Conservation (phyloP, 202 grass and related monocot genomes). For the Schoenoplectus tabernaemontani region DNA sequence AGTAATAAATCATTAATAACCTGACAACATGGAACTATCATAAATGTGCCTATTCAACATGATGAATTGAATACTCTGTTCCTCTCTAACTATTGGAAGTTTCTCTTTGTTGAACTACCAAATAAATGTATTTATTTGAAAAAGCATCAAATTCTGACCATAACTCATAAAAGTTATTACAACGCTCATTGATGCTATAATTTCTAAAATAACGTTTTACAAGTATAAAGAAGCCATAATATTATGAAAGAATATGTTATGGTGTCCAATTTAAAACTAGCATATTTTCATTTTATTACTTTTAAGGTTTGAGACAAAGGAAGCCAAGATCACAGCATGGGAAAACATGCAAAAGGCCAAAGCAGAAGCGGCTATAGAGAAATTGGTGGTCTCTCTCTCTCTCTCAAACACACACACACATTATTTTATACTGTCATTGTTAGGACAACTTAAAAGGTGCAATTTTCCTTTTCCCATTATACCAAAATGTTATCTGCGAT, state of each 20-base stretch:
- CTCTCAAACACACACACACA: not conserved
- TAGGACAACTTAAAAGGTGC: not conserved
- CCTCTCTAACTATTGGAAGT: not conserved
- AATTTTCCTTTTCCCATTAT: not conserved
- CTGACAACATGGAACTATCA: not conserved
- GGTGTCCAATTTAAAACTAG: not conserved
- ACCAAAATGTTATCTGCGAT: too few species aligned
- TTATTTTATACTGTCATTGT: not conserved
- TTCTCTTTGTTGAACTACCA: not conserved
- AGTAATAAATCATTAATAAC: not conserved
- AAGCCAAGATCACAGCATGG: slow-evolving; percentile 72
- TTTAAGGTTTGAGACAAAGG: slow-evolving; percentile 51
- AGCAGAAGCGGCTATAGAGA: slow-evolving; percentile 72
- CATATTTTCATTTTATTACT: slow-evolving; percentile 2
- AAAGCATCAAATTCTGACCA: not conserved
- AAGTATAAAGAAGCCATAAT: not conserved
- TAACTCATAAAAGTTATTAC: not conserved
- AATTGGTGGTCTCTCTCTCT: slow-evolving; percentile 54
- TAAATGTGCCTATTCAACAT: not conserved
- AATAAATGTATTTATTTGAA: not conserved
- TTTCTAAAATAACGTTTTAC: not conserved
- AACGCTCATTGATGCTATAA: not conserved
- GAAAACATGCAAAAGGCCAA: slow-evolving; percentile 75
- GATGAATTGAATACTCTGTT: not conserved
- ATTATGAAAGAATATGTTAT: not conserved